Conservation (phyloP, 345 rosid genomes). For the Aurinia saxatilis region DNA sequence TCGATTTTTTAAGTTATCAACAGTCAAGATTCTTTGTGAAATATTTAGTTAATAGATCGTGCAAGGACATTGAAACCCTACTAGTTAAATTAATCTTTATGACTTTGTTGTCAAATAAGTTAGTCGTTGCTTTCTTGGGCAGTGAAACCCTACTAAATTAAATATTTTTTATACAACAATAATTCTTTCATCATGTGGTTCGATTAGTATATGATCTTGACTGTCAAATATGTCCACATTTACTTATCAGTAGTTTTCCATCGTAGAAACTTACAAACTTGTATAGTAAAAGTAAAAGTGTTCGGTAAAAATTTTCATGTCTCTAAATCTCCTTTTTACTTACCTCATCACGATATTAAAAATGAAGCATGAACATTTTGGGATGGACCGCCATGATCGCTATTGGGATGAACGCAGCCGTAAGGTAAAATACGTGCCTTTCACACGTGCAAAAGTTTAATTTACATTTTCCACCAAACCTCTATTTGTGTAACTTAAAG, state of each 20-base stretch:
- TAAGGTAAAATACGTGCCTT: slow-evolving; percentile 41
- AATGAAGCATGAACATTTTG: slow-evolving; percentile 55
- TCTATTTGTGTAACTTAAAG: neutral
- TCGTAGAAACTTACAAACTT: neutral
- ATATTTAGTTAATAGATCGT: neutral
- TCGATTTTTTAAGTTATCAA: neutral
- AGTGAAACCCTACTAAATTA: slow-evolving; percentile 16
- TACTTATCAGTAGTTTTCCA: neutral
- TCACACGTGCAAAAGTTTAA: too few relatives aligned
- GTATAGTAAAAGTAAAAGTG: neutral
- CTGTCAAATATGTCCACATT: slow-evolving; percentile 5
- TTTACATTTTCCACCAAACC: neutral
- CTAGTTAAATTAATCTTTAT: neutral
- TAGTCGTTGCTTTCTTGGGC: slow-evolving; percentile 24
- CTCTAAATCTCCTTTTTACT: neutral
- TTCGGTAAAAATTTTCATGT: neutral
- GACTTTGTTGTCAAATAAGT: neutral
- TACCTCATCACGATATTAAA: neutral
- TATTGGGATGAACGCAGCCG: slow-evolving; percentile 75
- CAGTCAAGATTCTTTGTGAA: slow-evolving; percentile 6
- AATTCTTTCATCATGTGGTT: too few relatives aligned
- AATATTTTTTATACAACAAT: neutral
- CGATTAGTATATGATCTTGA: too few relatives aligned
- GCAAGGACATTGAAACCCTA: neutral
- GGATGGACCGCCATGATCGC: slow-evolving; percentile 87